Evolutionary conservation across 306 rosid genomes (phyloP).

Genomic region (Pyrus betulifolia): DNA sequence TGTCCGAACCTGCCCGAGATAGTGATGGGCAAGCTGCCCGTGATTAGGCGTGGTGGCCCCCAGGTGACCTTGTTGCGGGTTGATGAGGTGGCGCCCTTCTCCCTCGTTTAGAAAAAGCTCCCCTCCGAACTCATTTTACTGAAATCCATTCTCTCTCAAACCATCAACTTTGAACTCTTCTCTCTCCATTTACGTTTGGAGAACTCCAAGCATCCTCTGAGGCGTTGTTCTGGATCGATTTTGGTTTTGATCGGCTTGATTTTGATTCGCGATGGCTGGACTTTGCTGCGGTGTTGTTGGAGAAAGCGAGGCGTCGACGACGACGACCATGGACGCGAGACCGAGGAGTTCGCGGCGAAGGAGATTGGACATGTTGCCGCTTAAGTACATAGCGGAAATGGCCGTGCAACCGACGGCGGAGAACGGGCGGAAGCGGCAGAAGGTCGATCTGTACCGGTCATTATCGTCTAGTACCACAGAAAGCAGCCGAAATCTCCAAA

Average conservation of each 20-base stretch:
- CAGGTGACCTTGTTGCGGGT: constrained; percentile 18
- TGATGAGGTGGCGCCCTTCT: constrained; percentile 2
- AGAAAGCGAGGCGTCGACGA: constrained; percentile 47
- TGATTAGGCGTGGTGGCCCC: constrained; percentile 47
- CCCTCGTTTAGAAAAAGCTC: background rate
- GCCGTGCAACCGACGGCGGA: constrained; percentile 12
- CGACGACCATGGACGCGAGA: constrained; percentile 35
- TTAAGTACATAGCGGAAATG: constrained; percentile 37
- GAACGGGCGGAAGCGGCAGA: constrained; percentile 38
- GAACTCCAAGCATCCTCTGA: background rate
- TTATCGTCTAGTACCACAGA: background rate
- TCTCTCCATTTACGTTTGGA: background rate
- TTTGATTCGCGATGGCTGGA: constrained; percentile 48
- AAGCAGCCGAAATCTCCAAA: constrained; percentile 3
- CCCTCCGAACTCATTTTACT: too few relatives aligned
- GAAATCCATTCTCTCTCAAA: too few relatives aligned
- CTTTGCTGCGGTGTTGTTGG: constrained; percentile 78
- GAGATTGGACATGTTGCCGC: constrained; percentile 33
- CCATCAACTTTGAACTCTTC: background rate
- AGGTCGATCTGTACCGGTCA: constrained; percentile 16
- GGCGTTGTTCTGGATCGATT: background rate
- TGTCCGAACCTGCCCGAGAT: constrained; percentile 71
- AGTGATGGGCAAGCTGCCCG: constrained; percentile 75
- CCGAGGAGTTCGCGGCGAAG: constrained; percentile 33
- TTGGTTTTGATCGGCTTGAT: background rate